Percentiles rank a stretch among this genome's conserved stretches.
Evolutionary conservation across 177 flowering plant species (phyloP).

Genomic region (Tripterygium wilfordii): DNA sequence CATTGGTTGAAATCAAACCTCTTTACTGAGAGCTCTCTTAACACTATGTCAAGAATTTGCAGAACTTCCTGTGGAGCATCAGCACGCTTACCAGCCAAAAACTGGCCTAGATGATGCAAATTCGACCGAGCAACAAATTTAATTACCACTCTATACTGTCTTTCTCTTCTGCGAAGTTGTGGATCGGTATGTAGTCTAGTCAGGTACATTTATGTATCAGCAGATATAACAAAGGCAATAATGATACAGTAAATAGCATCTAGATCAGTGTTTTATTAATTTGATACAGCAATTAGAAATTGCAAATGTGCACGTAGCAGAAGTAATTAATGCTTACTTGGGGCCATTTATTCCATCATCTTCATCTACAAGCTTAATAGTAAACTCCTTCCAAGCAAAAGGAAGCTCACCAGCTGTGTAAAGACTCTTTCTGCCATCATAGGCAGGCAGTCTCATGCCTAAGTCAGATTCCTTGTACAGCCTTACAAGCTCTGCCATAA

Average conservation of each 20-base stretch:
- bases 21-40: constrained; percentile 56
- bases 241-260: neutral
- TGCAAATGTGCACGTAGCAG: neutral
- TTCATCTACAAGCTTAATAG: constrained; percentile 54
- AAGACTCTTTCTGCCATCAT: constrained; percentile 72
- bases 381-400: constrained; percentile 70
- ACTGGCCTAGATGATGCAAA: constrained; percentile 61
- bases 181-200: neutral
- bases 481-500: constrained; percentile 57
- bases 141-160: constrained; percentile 63
- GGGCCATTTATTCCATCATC: constrained; percentile 53
- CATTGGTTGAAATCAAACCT: constrained; percentile 38
- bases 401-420: constrained; percentile 91
- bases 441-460: constrained; percentile 70
- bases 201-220: neutral
- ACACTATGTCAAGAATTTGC: constrained; percentile 72
- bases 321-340: constrained; percentile 37
- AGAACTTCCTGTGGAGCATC: constrained; percentile 85
- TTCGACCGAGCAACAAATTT: constrained; percentile 69
- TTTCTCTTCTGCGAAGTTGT: constrained; percentile 43
- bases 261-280: neutral
- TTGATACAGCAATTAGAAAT: neutral
- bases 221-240: neutral
- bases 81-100: constrained; percentile 65
- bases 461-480: constrained; percentile 50